Evolutionary conservation across 345 rosid genomes (phyloP).

Genomic region (Kernera saxatilis): DNA sequence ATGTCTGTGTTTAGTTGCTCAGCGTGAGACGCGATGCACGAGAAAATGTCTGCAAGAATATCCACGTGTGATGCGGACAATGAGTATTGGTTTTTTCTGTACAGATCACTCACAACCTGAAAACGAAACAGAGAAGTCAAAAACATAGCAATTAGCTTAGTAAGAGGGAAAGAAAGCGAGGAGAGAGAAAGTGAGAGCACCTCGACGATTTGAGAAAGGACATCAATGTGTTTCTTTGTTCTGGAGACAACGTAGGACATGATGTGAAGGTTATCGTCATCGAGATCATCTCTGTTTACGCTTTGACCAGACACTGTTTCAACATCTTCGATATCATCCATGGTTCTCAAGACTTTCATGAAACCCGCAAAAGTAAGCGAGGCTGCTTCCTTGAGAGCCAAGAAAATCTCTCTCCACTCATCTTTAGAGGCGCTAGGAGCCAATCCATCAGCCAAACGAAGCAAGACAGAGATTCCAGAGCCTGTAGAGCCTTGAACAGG

Average conservation of each 20-base stretch:
- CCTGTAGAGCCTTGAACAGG: constrained; percentile 76
- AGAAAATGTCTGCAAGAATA: constrained; percentile 48
- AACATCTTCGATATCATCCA: constrained; percentile 60
- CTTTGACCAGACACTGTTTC: constrained; percentile 59
- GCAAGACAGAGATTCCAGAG: constrained; percentile 62
- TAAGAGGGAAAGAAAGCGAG: not conserved
- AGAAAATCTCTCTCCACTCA: constrained; percentile 65
- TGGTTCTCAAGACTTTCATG: constrained; percentile 65
- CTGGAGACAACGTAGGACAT: constrained; percentile 74
- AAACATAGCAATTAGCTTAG: not conserved
- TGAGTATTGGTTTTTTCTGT: constrained; percentile 40
- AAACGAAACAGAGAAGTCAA: constrained; percentile 12
- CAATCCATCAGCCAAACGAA: constrained; percentile 58
- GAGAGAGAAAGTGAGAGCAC: constrained; percentile 31
- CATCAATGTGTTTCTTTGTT: constrained; percentile 75
- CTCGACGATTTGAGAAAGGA: constrained; percentile 72
- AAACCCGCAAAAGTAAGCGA: constrained; percentile 62
- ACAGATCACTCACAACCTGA: constrained; percentile 67
- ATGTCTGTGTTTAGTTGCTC: constrained; percentile 49
- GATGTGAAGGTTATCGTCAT: constrained; percentile 70
- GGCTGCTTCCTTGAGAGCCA: constrained; percentile 70
- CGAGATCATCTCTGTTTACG: constrained; percentile 47
- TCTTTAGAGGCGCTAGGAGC: constrained; percentile 54
- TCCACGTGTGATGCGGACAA: constrained; percentile 44
- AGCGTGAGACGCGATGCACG: constrained; percentile 68